Evolutionary conservation across 2,329 filamentous ascomycete genomes (phyloP).

Genomic region (Calonectria crousiana): DNA sequence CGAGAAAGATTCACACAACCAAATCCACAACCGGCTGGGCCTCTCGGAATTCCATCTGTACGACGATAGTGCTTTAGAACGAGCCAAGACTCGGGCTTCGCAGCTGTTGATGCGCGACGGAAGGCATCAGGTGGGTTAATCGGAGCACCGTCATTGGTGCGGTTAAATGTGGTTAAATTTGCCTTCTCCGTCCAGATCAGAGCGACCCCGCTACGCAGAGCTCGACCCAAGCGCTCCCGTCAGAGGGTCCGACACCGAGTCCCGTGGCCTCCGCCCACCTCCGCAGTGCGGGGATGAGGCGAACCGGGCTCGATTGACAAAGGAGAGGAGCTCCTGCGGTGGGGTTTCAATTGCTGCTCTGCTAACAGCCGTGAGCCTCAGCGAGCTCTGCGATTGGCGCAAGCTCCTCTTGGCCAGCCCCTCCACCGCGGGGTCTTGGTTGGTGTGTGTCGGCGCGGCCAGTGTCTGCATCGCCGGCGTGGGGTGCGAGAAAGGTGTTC

Average conservation of each 20-base stretch:
- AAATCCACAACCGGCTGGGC: neutral
- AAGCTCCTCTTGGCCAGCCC: conserved; percentile 17
- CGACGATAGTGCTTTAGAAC: neutral
- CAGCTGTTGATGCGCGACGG: neutral
- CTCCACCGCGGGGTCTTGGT: conserved; percentile 29
- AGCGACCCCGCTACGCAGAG: neutral
- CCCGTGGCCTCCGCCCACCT: conserved; percentile 24
- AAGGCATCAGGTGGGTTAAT: conserved; percentile 16
- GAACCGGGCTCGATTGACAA: neutral
- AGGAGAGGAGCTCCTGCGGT: conserved; percentile 4
- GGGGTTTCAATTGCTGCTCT: conserved; percentile 1
- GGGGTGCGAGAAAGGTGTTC: conserved; percentile 10
- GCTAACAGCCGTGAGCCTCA: neutral
- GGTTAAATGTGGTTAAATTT: conserved; percentile 34
- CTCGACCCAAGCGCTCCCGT: conserved; percentile 26
- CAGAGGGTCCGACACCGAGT: conserved; percentile 19
- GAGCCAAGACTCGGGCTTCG: neutral
- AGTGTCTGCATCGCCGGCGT: conserved; percentile 16
- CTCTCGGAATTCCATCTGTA: neutral
- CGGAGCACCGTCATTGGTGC: conserved; percentile 23
- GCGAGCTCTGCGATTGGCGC: conserved; percentile 15
- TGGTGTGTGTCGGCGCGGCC: conserved; percentile 20
- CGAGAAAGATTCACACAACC: neutral
- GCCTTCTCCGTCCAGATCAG: neutral
- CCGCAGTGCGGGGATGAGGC: conserved; percentile 25